phyloP scores from a whole-genome alignment of 148 eudicot species.

The Pouteria glomerata region DNA sequence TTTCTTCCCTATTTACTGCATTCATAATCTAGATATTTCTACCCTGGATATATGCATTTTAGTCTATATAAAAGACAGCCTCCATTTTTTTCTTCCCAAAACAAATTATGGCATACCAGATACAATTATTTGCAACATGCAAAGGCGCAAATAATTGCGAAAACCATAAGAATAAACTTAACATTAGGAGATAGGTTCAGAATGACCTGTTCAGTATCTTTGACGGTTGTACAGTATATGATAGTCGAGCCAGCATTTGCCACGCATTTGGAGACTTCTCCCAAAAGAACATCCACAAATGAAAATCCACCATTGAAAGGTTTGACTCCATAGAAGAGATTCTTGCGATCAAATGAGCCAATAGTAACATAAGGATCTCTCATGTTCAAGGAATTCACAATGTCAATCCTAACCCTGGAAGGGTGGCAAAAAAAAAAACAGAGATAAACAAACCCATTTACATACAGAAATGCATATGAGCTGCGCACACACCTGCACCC shows the following conservation, averaged over 20 bases:
- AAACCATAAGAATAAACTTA: background rate
- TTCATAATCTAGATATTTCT: background rate
- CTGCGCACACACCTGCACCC: too few relatives aligned
- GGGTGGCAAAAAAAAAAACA: background rate
- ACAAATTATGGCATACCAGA: background rate
- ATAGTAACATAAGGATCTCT: conserved; percentile 54
- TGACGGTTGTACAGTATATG: conserved; percentile 71
- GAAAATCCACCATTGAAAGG: conserved; percentile 42
- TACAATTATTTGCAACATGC: background rate
- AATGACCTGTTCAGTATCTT: conserved; percentile 71
- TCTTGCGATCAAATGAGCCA: conserved; percentile 81
- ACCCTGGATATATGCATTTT: background rate
- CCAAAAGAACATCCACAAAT: conserved; percentile 54
- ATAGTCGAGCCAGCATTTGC: conserved; percentile 59
- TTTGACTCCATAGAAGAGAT: conserved; percentile 73
- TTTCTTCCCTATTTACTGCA: background rate
- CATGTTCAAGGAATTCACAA: conserved; percentile 53
- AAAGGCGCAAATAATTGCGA: background rate
- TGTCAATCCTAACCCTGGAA: conserved; percentile 63
- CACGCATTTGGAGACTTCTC: conserved; percentile 51
- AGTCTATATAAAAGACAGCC: background rate
- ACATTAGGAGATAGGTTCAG: conserved; percentile 1
- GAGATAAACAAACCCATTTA: too few relatives aligned
- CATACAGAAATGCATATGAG: too few relatives aligned
- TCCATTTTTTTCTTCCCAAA: background rate